Base-by-base conservation (phyloP, 2,329 filamentous ascomycete genomes). In the Penicillium glabrum region DNA sequence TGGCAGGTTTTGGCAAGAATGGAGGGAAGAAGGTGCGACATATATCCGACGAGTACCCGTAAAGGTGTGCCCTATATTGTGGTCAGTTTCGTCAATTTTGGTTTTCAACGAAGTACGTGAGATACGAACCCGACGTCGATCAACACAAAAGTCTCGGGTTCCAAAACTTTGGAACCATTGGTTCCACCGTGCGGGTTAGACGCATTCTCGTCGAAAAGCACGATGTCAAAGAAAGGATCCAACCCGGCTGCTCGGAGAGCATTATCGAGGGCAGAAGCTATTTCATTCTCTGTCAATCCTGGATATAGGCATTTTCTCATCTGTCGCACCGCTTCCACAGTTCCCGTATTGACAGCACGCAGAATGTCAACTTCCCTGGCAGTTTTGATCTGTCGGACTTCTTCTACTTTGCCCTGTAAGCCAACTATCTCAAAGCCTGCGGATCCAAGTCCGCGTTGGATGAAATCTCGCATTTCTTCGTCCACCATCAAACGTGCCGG, bases 401-500 rank as follows among this genome's bases (percentile, higher is more conserved):
- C 77, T 66, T 87, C 84, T 9, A 83, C 83, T 50, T 82, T 79
- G 0, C 80, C 79, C 29, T 71, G 74, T 3, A 87, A 72, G 3
- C 84, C 84, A 1, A 82, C 65, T 2, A 85, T 81, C n/a, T 80
- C 72, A 60, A 88, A 86, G 0, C 83, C 84, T 44, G 76, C 79
- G 0, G 71, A 65, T 2, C 74, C 76, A 0, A 88, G 75, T 0
- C 85, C 85, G 2, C 85, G 79, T 39, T 82, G 77, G 49, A 88
- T 86, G 67, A 82, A 87, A 67, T 87, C 84, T 2, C 85, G 79
- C 67, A 87, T 85, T 64, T 87, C 85, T 60, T 87, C 85, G 59
- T 88, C 85, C 14, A 86, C 79, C 81, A 87, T 86, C n/a, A 88
- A 61, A n/a, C 67, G 79, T 5, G 72, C 66, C 1, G 71, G 35